Evolutionary conservation across 1,284 basidiomycete genomes (phyloP).

Genomic region (Afroboletus lepidellus): DNA sequence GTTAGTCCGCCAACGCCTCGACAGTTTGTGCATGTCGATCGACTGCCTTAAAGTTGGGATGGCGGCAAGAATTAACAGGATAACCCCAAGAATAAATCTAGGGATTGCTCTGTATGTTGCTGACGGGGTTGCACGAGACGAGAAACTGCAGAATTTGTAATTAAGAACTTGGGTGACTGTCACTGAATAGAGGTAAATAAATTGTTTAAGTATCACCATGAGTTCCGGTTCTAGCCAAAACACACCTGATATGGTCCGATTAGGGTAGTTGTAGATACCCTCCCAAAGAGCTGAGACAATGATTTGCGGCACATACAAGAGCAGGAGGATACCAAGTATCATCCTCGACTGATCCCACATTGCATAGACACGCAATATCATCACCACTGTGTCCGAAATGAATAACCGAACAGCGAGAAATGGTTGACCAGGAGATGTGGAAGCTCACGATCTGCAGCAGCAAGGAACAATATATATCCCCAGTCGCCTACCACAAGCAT

Average conservation of each 20-base stretch:
- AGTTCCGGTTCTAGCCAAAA: too few relatives aligned
- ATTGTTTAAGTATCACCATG: not conserved
- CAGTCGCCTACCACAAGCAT: not conserved
- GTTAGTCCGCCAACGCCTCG: not conserved
- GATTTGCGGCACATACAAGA: not conserved
- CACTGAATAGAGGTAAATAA: not conserved
- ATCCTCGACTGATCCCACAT: constrained; percentile 2
- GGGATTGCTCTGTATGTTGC: constrained; percentile 2
- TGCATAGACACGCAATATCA: constrained; percentile 5
- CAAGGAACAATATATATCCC: not conserved
- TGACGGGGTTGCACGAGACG: not conserved
- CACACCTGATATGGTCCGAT: not conserved
- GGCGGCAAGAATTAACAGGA: not conserved
- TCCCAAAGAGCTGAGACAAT: not conserved
- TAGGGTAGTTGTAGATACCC: not conserved
- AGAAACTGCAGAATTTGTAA: not conserved
- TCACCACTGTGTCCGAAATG: not conserved
- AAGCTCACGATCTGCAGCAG: constrained; percentile 6
- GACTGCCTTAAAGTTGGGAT: not conserved
- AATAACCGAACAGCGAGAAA: too few relatives aligned
- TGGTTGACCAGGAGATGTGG: not conserved
- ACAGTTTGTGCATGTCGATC: not conserved
- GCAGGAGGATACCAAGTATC: not conserved
- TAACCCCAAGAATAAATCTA: not conserved
- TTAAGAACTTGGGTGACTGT: not conserved